A percentile compares a stretch with the other conserved stretches of the same genome.
These are phyloP conservation scores for Pinus tabuliformis DNA, from an alignment of 75 land plant genomes.

Conservation along the genomic window DNA sequence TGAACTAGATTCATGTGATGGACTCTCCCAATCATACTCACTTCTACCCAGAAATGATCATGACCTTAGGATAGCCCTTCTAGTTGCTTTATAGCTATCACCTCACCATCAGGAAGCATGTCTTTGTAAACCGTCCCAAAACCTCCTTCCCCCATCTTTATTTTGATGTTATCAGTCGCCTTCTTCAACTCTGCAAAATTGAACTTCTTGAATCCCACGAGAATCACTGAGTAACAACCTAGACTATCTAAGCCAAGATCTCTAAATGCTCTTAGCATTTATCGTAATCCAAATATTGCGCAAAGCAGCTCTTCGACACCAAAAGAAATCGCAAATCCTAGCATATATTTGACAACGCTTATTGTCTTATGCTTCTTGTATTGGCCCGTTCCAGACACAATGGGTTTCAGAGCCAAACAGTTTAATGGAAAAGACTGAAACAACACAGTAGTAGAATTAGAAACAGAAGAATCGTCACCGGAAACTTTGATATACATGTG, in stretches of 20 bases:
- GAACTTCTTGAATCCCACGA: constrained; percentile 8
- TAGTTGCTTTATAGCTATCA: constrained; percentile 22
- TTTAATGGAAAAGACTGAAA: background rate
- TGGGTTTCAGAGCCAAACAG: background rate
- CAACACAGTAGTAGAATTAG: background rate
- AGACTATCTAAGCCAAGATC: no score
- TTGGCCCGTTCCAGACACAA: background rate
- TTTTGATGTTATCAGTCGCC: background rate
- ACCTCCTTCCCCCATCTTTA: constrained; percentile 23
- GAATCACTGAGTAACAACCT: no score
- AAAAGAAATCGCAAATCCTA: background rate
- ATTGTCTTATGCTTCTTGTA: background rate
- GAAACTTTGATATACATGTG: constrained; percentile 1
- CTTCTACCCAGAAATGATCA: constrained; percentile 4
- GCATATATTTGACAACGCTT: background rate
- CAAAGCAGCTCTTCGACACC: background rate
- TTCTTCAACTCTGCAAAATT: constrained; percentile 13
- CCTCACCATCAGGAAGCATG: background rate
- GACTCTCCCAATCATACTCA: constrained; percentile 9
- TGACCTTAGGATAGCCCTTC: constrained; percentile 5
- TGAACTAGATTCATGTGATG: constrained; percentile 10
- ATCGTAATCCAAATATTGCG: background rate
- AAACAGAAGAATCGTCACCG: background rate
- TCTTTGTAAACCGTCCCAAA: constrained; percentile 16
- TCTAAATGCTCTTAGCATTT: background rate